Conservation (phyloP, 768 basidiomycete species). For the Tulasnella sp. region DNA sequence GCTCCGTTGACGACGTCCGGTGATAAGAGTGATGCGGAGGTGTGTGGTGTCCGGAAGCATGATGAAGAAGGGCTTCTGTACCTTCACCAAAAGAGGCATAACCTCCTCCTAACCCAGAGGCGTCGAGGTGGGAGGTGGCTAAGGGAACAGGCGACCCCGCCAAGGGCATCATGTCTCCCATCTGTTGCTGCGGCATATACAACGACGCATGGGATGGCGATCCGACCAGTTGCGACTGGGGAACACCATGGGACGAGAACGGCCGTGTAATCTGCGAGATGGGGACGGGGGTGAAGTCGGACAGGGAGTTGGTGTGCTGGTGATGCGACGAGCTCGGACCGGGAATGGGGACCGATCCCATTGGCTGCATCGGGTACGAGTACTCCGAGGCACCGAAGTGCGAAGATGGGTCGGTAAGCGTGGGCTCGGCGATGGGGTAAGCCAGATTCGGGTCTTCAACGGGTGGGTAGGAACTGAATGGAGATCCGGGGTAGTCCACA, state of each 20-base stretch:
- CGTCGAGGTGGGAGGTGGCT: neutral
- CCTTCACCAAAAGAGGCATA: conserved; percentile 4
- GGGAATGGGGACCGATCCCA: neutral
- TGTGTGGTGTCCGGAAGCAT: neutral
- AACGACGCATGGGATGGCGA: neutral
- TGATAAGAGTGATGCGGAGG: neutral
- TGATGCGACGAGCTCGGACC: neutral
- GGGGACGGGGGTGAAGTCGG: conserved; percentile 10
- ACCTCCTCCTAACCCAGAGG: neutral
- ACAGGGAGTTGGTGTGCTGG: neutral
- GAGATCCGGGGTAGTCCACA: neutral
- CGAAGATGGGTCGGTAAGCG: neutral
- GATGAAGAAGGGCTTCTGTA: neutral
- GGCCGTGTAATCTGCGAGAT: conserved; percentile 15
- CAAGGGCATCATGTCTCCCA: neutral
- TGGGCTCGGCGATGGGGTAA: neutral
- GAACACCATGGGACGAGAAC: neutral
- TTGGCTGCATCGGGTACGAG: neutral
- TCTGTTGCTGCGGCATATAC: neutral
- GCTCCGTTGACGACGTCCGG: neutral
- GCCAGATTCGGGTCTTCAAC: neutral
- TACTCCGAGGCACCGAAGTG: neutral
- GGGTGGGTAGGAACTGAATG: neutral
- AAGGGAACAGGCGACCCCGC: neutral
- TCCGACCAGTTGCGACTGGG: neutral